A percentile compares a stretch with the other conserved stretches of the same genome.
Conservation (phyloP, 139 green algal genomes). For the Parachlorella kessleri region DNA sequence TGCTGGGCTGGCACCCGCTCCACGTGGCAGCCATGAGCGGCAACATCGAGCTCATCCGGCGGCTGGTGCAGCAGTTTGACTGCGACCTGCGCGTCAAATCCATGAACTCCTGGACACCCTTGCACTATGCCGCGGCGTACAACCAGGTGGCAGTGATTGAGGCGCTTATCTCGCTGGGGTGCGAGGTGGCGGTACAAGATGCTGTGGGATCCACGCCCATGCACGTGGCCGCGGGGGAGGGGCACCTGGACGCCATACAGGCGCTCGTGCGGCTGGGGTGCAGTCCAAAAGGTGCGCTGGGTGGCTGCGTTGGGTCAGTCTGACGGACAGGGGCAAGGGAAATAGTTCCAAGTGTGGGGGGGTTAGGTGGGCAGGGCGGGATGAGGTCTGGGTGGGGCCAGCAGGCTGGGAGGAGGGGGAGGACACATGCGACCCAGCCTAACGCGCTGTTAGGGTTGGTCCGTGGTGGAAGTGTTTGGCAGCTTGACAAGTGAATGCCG, state of each 20-base stretch:
- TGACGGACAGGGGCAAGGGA: too few species aligned
- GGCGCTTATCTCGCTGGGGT: slow-evolving; percentile 49
- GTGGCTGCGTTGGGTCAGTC: too few species aligned
- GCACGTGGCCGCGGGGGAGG: slow-evolving; percentile 66
- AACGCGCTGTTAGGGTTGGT: too few species aligned
- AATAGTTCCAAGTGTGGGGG: too few species aligned
- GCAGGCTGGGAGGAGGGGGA: too few species aligned
- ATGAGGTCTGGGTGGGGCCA: too few species aligned
- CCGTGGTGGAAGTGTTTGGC: too few species aligned
- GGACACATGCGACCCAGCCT: too few species aligned
- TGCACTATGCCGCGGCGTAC: slow-evolving; percentile 69
- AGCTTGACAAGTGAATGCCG: too few species aligned
- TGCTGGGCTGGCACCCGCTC: slow-evolving; percentile 58
- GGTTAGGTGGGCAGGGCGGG: too few species aligned
- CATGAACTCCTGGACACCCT: slow-evolving; percentile 65
- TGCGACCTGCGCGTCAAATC: slow-evolving; percentile 43
- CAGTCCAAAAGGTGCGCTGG: slow-evolving; percentile 14
- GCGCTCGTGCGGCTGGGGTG: slow-evolving; percentile 50
- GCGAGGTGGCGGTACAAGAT: slow-evolving; percentile 48
- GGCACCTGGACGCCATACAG: slow-evolving; percentile 53
- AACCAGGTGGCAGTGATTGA: slow-evolving; percentile 63
- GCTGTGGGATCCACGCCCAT: slow-evolving; percentile 53
- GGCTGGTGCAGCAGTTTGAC: slow-evolving; percentile 46
- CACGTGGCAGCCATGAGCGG: slow-evolving; percentile 60
- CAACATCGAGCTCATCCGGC: slow-evolving; percentile 36